These are phyloP conservation scores for Kodamaea sp. DNA, from an alignment of 1,139 yeast genomes.

Conservation along the genomic window DNA sequence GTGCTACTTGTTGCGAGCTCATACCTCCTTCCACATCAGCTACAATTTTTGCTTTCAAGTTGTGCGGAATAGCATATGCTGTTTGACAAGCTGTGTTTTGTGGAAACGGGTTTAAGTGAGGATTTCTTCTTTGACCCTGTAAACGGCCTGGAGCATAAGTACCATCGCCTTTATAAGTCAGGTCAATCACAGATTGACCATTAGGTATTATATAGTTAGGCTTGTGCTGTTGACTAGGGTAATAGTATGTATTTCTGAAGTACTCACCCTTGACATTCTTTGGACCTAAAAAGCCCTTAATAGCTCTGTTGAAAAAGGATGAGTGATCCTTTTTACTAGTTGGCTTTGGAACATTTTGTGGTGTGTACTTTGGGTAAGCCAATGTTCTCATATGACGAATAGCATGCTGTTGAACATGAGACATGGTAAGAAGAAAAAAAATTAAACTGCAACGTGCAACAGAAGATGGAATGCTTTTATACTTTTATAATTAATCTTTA, in stretches of 20 bases:
- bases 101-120: slow-evolving; percentile 71
- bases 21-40: slow-evolving; percentile 52
- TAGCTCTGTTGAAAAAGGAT: slow-evolving; percentile 29
- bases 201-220: slow-evolving; percentile 75
- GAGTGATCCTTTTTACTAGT: slow-evolving; percentile 25
- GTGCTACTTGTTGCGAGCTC: slow-evolving; percentile 72
- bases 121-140: slow-evolving; percentile 21
- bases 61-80: slow-evolving; percentile 54
- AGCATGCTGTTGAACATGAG: slow-evolving; percentile 4
- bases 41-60: slow-evolving; percentile 57
- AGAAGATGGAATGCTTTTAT: background rate
- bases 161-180: slow-evolving; percentile 14
- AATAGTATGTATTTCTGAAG: slow-evolving; percentile 68
- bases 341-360: slow-evolving; percentile 20
- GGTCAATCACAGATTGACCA: slow-evolving; percentile 36
- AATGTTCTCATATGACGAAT: slow-evolving; percentile 16
- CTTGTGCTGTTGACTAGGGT: slow-evolving; percentile 66
- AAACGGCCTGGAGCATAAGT: slow-evolving; percentile 11
- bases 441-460: background rate
- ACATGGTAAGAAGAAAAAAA: slow-evolving; percentile 2
- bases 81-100: slow-evolving; percentile 67
- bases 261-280: slow-evolving; percentile 81
- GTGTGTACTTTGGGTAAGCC: slow-evolving; percentile 22
- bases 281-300: slow-evolving; percentile 73
- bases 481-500: background rate